These are phyloP conservation scores for Rosa persica DNA, from an alignment of 306 rosid genomes.

Conservation along the genomic window DNA sequence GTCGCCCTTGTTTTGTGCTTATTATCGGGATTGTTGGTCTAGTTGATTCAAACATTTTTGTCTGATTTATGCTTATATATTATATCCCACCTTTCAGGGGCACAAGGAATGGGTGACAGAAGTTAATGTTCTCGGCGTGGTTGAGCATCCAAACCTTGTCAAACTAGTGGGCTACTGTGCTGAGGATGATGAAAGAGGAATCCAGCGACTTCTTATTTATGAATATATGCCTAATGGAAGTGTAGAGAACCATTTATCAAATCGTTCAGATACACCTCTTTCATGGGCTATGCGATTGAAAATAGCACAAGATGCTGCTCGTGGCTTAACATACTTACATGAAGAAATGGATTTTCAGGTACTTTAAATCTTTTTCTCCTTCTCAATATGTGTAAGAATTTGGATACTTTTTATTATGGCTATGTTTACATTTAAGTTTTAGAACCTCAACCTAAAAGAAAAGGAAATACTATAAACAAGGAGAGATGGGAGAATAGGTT, in stretches of 20 bases:
- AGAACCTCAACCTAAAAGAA: neutral
- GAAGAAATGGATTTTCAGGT: slow-evolving; percentile 97
- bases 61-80: slow-evolving; percentile 6
- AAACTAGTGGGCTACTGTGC: slow-evolving; percentile 95
- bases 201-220: slow-evolving; percentile 84
- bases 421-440: neutral
- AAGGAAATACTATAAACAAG: neutral
- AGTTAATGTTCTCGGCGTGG: slow-evolving; percentile 95
- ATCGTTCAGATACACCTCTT: slow-evolving; percentile 60
- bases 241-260: slow-evolving; percentile 73
- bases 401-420: slow-evolving; percentile 3
- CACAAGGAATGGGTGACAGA: slow-evolving; percentile 99
- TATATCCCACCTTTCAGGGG: slow-evolving; percentile 51
- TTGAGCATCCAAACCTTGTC: slow-evolving; percentile 94
- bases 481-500: neutral
- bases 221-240: slow-evolving; percentile 88
- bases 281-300: slow-evolving; percentile 79
- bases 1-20: neutral
- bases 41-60: neutral
- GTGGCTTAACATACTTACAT: slow-evolving; percentile 83
- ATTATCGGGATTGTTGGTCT: neutral
- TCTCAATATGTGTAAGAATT: neutral
- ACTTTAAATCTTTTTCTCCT: slow-evolving; percentile 15
- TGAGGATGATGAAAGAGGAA: slow-evolving; percentile 97
- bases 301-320: slow-evolving; percentile 90